phyloP scores from a whole-genome alignment of 139 green algal species.

The Protoeuglena noctilucae region DNA sequence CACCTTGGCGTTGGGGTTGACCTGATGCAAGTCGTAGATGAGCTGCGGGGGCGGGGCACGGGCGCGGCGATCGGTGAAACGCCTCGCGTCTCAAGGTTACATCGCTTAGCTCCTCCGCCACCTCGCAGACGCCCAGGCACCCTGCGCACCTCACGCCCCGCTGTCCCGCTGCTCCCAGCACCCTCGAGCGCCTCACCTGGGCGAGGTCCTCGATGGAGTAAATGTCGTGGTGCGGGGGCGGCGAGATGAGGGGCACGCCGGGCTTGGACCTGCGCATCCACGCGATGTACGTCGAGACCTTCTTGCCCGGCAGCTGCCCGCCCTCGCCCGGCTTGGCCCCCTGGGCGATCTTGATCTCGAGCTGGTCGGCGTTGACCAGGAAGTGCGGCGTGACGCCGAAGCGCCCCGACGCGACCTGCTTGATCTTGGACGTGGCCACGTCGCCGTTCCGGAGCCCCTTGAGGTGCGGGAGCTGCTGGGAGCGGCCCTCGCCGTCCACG shows the following conservation, averaged over 20 bases:
- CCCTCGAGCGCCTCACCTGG: constrained; percentile 53
- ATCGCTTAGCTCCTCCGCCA: no score
- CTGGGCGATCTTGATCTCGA: constrained; percentile 98
- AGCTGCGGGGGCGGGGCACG: no score
- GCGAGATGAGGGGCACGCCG: constrained; percentile 94
- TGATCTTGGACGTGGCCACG: constrained; percentile 86
- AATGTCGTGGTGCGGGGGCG: constrained; percentile 98
- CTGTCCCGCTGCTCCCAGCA: constrained; percentile 3
- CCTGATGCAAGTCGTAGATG: constrained; percentile 83
- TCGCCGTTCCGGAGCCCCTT: constrained; percentile 82
- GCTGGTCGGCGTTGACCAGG: constrained; percentile 91
- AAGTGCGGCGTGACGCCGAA: constrained; percentile 97
- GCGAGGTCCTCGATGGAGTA: constrained; percentile 99
- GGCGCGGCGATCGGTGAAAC: no score
- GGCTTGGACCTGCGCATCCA: constrained; percentile 84
- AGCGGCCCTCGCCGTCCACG: constrained; percentile 54
- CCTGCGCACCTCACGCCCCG: no score
- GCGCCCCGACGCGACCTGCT: constrained; percentile 87
- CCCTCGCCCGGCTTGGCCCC: constrained; percentile 73
- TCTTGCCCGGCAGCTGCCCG: constrained; percentile 90
- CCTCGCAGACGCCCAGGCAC: no score
- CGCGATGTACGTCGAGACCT: constrained; percentile 94
- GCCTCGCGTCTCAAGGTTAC: no score
- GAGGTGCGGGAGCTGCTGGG: constrained; percentile 69
- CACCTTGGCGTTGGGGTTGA: constrained; percentile 37